A percentile compares a stretch with the other conserved stretches of the same genome.
Evolutionary conservation across 805 yeast species (phyloP).

Genomic region (Yamadazyma laniorum): DNA sequence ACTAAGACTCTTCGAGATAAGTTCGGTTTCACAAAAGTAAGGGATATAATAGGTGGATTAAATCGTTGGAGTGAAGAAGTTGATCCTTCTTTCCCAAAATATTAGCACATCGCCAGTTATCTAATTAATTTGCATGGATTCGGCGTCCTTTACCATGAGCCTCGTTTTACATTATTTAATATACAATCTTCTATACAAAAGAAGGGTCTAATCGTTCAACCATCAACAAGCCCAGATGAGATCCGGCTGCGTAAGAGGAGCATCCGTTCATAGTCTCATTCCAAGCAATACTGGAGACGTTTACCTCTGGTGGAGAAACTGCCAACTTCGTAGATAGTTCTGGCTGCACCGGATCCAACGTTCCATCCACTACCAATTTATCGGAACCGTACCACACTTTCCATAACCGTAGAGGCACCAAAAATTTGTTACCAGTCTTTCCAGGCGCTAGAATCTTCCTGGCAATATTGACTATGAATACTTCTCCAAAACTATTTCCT

Average conservation of each 20-base stretch:
- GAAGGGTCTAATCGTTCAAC: slow-evolving; percentile 39
- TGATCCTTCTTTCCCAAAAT: slow-evolving; percentile 62
- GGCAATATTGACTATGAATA: slow-evolving; percentile 36
- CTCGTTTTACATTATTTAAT: too few relatives aligned
- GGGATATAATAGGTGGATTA: slow-evolving; percentile 79
- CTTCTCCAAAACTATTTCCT: slow-evolving; percentile 37
- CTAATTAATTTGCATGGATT: too few relatives aligned
- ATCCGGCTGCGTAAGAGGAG: slow-evolving; percentile 53
- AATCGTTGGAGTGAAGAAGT: slow-evolving; percentile 61
- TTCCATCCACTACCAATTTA: slow-evolving; percentile 22
- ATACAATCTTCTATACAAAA: not conserved
- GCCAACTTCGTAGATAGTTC: slow-evolving; percentile 23
- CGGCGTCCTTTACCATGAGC: too few relatives aligned
- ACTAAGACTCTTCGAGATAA: slow-evolving; percentile 53
- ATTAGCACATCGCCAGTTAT: slow-evolving; percentile 35
- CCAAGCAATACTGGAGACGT: slow-evolving; percentile 57
- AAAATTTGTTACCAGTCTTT: slow-evolving; percentile 34
- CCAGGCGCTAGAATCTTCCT: slow-evolving; percentile 35
- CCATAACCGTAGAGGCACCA: slow-evolving; percentile 43
- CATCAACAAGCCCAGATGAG: slow-evolving; percentile 50
- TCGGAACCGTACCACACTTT: slow-evolving; percentile 15
- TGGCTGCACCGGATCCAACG: slow-evolving; percentile 28
- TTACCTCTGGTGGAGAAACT: slow-evolving; percentile 49
- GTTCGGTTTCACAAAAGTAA: slow-evolving; percentile 48
- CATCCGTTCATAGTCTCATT: slow-evolving; percentile 43